phyloP scores from a whole-genome alignment of 1,284 basidiomycete species.

The Puccinia hordei region DNA sequence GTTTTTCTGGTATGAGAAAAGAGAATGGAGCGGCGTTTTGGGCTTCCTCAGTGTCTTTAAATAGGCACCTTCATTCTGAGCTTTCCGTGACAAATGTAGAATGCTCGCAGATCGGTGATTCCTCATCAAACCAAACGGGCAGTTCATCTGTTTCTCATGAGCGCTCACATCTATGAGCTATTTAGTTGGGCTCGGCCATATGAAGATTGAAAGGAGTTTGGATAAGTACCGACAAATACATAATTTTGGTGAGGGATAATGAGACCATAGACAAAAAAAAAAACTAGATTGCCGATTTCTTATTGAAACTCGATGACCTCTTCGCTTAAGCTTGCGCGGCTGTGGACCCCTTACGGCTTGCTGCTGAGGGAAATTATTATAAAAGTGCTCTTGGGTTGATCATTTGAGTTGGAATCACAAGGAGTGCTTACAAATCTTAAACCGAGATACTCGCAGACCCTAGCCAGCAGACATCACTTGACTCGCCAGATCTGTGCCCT shows the following conservation, averaged over 20 bases:
- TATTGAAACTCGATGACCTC: not conserved
- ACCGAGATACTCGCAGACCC: not conserved
- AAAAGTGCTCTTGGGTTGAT: not conserved
- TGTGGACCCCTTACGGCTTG: not conserved
- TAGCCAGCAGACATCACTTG: no score
- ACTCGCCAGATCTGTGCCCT: no score
- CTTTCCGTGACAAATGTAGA: not conserved
- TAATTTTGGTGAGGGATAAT: not conserved
- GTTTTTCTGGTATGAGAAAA: not conserved
- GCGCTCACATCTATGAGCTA: not conserved
- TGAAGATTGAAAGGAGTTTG: not conserved
- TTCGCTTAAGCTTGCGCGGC: not conserved
- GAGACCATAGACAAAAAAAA: not conserved
- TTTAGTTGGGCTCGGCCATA: not conserved
- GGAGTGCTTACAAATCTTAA: not conserved
- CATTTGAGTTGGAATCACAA: not conserved
- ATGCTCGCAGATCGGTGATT: not conserved
- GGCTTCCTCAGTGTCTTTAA: not conserved
- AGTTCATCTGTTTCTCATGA: not conserved
- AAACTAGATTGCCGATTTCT: not conserved
- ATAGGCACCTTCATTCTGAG: not conserved
- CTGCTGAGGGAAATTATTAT: not conserved
- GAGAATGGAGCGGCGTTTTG: not conserved
- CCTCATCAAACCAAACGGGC: not conserved
- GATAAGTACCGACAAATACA: not conserved